These are phyloP conservation scores for Vitis hybrid DNA, from an alignment of 177 flowering plant species.

Conservation along the genomic window DNA sequence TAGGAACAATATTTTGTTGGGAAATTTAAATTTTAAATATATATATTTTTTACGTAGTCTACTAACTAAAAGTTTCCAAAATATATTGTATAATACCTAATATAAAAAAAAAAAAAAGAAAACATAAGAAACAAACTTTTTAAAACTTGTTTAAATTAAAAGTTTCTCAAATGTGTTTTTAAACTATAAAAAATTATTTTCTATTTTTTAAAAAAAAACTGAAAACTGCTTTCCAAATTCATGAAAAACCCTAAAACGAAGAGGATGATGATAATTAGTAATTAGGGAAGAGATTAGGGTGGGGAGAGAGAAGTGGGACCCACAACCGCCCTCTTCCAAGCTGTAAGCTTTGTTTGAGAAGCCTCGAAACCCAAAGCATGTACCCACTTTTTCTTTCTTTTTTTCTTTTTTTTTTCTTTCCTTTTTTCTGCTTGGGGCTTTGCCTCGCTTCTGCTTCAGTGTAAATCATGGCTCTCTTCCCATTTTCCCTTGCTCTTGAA, in stretches of 20 bases:
- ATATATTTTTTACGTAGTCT: too few relatives aligned
- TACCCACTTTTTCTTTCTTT: background rate
- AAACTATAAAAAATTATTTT: too few relatives aligned
- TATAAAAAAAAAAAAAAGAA: too few relatives aligned
- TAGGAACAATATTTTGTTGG: too few relatives aligned
- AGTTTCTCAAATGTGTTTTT: too few relatives aligned
- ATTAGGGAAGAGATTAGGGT: background rate
- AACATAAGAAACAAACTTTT: too few relatives aligned
- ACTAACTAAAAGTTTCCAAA: too few relatives aligned
- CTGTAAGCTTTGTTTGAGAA: slow-evolving; percentile 22
- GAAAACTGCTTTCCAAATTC: background rate
- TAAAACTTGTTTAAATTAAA: too few relatives aligned
- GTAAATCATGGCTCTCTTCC: slow-evolving; percentile 14
- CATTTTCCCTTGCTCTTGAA: background rate
- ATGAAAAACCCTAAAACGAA: background rate
- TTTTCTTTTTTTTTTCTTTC: background rate
- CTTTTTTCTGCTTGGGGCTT: background rate
- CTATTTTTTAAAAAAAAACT: background rate
- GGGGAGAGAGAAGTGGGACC: slow-evolving; percentile 14
- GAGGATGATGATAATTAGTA: too few relatives aligned
- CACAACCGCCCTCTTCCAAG: slow-evolving; percentile 10
- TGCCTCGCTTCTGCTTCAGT: background rate
- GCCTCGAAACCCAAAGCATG: slow-evolving; percentile 9
- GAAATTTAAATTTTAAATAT: too few relatives aligned
- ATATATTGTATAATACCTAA: too few relatives aligned